These are phyloP conservation scores for Pyrenopolyporus hunteri DNA, from an alignment of 495 filamentous ascomycete genomes.

Conservation along the genomic window DNA sequence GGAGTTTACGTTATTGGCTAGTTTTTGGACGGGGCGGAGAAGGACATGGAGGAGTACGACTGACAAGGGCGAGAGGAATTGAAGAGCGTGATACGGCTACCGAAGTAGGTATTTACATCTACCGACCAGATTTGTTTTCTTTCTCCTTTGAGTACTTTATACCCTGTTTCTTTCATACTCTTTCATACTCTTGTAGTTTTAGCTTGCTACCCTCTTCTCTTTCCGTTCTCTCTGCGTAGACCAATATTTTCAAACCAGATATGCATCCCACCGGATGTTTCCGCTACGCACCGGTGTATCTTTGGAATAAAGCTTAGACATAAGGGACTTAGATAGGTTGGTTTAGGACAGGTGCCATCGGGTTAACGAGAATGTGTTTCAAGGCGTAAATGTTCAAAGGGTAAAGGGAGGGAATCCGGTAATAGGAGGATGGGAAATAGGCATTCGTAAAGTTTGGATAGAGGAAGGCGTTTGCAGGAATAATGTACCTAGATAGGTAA, in stretches of 20 bases:
- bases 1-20: too few relatives aligned
- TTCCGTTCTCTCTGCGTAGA: slow-evolving; percentile 16
- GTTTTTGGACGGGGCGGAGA: too few relatives aligned
- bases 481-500: too few relatives aligned
- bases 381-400: slow-evolving; percentile 12
- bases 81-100: background rate
- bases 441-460: slow-evolving; percentile 20
- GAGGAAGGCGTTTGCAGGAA: slow-evolving; percentile 7
- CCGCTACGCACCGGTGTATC: slow-evolving; percentile 3
- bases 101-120: background rate
- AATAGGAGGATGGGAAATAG: slow-evolving; percentile 2
- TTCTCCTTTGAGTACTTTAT: slow-evolving; percentile 32
- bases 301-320: background rate
- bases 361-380: background rate
- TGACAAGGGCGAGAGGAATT: background rate
- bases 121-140: slow-evolving; percentile 3
- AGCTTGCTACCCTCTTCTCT: slow-evolving; percentile 4
- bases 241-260: slow-evolving; percentile 20
- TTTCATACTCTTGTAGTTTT: slow-evolving; percentile 31
- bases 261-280: slow-evolving; percentile 12
- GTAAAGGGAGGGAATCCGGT: background rate
- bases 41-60: too few relatives aligned
- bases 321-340: slow-evolving; percentile 4
- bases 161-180: slow-evolving; percentile 26
- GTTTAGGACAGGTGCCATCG: background rate